Percentiles rank a stretch among this genome's conserved stretches.
Conservation (phyloP, 768 basidiomycete species). For the Leucocoprinus leucothites region DNA sequence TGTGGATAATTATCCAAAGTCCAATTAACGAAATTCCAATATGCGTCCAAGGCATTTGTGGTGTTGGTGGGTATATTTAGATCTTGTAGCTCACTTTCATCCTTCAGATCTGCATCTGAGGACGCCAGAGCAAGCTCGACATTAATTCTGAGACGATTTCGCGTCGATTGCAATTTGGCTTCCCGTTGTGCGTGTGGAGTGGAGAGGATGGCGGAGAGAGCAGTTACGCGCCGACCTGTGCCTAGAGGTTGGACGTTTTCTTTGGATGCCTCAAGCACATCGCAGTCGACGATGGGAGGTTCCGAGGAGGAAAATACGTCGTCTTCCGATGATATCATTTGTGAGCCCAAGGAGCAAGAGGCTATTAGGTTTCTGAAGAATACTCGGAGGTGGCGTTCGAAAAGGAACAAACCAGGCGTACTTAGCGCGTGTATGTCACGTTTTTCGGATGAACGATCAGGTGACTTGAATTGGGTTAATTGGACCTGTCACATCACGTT, state of each 20-base stretch:
- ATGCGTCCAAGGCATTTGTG: constrained; percentile 78
- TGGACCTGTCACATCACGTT: too few relatives aligned
- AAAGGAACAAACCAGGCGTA: too few relatives aligned
- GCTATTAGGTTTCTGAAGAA: too few relatives aligned
- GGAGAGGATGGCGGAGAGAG: constrained; percentile 68
- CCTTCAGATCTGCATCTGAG: too few relatives aligned
- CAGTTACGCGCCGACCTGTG: constrained; percentile 73
- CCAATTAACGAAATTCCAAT: constrained; percentile 85
- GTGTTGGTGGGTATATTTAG: not conserved
- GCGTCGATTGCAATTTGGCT: constrained; percentile 59
- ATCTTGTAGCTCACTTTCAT: constrained; percentile 50
- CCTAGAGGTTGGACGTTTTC: constrained; percentile 86
- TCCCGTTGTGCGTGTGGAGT: constrained; percentile 80
- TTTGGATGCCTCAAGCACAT: constrained; percentile 78
- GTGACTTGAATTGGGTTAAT: too few relatives aligned
- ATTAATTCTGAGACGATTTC: constrained; percentile 67
- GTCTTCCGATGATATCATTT: constrained; percentile 22
- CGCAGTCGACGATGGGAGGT: constrained; percentile 68
- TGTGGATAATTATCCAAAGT: constrained; percentile 94
- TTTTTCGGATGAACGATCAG: too few relatives aligned
- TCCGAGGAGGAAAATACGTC: constrained; percentile 42
- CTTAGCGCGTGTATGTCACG: too few relatives aligned
- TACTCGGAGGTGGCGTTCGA: too few relatives aligned
- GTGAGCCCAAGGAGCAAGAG: too few relatives aligned
- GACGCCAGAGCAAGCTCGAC: constrained; percentile 63